Conservation (phyloP, 371 early-diverging fungal species). For the Mortierella sp. region DNA sequence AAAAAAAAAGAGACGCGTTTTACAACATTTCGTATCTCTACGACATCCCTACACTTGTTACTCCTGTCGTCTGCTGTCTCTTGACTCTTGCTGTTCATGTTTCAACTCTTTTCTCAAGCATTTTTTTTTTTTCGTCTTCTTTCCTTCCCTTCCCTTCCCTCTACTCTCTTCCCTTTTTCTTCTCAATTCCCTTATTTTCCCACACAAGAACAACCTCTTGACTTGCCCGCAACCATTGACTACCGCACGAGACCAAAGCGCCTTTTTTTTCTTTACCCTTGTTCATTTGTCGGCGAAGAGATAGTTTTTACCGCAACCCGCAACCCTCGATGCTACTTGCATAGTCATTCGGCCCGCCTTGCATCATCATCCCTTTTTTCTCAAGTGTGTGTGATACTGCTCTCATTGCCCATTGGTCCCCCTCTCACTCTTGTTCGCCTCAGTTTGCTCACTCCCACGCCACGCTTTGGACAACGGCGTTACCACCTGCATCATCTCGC, state of each 20-base stretch:
- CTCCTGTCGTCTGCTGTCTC: not conserved
- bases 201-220: not conserved
- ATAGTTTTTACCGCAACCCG: not conserved
- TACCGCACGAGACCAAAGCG: constrained; percentile 6
- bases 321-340: not conserved
- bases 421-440: not conserved
- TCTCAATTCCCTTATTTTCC: not conserved
- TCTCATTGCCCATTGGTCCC: not conserved
- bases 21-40: not conserved
- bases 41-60: not conserved
- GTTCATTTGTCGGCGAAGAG: not conserved
- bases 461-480: not conserved
- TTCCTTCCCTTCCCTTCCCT: not conserved
- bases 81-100: not conserved
- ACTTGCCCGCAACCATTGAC: not conserved
- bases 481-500: not conserved
- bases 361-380: not conserved
- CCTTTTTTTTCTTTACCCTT: not conserved
- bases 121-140: not conserved
- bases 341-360: not conserved
- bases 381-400: not conserved
- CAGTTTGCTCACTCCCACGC: not conserved
- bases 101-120: too few relatives aligned
- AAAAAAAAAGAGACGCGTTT: not conserved
- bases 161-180: not conserved